Evolutionary conservation across 352 stramenopile species (phyloP).

Genomic region (Globisporangium recalcitrans): DNA sequence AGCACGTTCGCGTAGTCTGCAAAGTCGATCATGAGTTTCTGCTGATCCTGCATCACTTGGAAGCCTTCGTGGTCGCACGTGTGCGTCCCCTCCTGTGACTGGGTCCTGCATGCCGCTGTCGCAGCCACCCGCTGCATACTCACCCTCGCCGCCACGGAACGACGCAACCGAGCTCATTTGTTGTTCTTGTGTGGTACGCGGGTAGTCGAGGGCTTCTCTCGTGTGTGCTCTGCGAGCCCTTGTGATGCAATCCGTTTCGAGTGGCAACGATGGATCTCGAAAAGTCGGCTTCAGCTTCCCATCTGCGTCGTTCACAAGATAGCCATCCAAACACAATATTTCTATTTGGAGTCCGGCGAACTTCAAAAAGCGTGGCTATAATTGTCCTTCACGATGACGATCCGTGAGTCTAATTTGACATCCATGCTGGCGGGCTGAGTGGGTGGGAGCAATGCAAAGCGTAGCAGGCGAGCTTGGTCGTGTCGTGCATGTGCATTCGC

Average conservation of each 20-base stretch:
- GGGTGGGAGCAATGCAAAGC: not conserved
- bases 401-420: constrained; percentile 1
- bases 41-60: constrained; percentile 89
- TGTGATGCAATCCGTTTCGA: not conserved
- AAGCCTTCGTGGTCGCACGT: constrained; percentile 85
- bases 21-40: constrained; percentile 96
- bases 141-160: constrained; percentile 27
- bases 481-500: not conserved
- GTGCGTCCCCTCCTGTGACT: constrained; percentile 54
- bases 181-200: not conserved
- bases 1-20: constrained; percentile 91
- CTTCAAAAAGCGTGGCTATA: not conserved
- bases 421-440: too few relatives aligned
- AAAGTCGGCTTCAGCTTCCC: not conserved
- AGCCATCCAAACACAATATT: too few relatives aligned
- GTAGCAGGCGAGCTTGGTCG: not conserved
- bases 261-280: not conserved
- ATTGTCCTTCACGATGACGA: not conserved
- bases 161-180: constrained; percentile 39
- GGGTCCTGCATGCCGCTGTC: constrained; percentile 32
- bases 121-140: constrained; percentile 14
- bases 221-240: too few relatives aligned
- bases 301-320: too few relatives aligned
- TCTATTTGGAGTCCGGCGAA: not conserved
- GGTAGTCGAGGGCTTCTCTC: not conserved